phyloP scores from a whole-genome alignment of 1,284 basidiomycete species.

The Ustilago sp. region DNA sequence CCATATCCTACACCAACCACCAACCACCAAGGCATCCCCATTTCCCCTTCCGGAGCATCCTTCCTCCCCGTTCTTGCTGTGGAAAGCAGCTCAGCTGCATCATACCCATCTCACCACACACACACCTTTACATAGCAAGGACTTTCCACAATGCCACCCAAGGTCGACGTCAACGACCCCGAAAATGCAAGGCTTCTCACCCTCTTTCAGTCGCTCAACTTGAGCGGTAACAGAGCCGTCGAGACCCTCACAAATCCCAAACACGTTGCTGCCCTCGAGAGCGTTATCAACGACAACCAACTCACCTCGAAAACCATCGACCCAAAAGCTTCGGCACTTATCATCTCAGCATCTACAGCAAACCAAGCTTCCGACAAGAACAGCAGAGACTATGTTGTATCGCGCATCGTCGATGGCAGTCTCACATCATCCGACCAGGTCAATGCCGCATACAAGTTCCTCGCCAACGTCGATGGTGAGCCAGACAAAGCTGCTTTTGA shows the following conservation, averaged over 20 bases:
- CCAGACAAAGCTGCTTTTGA: conserved; percentile 83
- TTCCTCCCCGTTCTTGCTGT: neutral
- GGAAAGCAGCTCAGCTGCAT: conserved; percentile 15
- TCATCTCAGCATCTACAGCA: conserved; percentile 77
- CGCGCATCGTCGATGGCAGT: conserved; percentile 78
- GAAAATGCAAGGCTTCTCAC: conserved; percentile 73
- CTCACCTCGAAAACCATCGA: conserved; percentile 73
- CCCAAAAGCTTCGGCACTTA: conserved; percentile 82
- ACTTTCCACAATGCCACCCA: conserved; percentile 71
- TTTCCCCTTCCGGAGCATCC: neutral
- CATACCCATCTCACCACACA: conserved; percentile 15
- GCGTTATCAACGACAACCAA: conserved; percentile 75
- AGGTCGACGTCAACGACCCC: conserved; percentile 73
- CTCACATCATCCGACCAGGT: conserved; percentile 89
- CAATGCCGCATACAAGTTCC: conserved; percentile 78
- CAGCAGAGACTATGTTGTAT: conserved; percentile 78
- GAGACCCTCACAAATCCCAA: conserved; percentile 72
- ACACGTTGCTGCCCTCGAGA: conserved; percentile 74
- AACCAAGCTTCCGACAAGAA: conserved; percentile 74
- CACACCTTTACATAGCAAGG: neutral
- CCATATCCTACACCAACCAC: neutral
- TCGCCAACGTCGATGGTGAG: conserved; percentile 75
- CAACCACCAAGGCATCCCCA: conserved; percentile 1
- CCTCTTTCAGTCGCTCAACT: conserved; percentile 83
- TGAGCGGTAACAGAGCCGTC: conserved; percentile 81